Evolutionary conservation across 805 yeast genomes (phyloP).

Genomic region (Metschnikowia vanudenii): DNA sequence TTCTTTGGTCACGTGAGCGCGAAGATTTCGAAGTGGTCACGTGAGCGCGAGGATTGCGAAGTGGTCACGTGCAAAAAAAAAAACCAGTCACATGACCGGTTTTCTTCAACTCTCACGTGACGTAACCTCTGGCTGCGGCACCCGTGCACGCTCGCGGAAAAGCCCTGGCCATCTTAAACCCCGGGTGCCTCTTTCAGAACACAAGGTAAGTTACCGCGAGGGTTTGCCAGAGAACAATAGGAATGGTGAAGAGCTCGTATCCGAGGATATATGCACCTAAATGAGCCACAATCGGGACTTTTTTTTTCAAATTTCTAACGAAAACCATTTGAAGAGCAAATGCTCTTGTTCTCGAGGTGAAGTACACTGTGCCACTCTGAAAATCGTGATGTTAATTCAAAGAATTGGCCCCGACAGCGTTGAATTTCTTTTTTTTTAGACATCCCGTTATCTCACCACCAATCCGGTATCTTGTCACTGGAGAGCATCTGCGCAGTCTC

Average conservation of each 20-base stretch:
- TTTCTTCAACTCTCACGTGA: background rate
- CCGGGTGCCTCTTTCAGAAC: background rate
- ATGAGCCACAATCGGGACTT: no score
- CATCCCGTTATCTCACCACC: background rate
- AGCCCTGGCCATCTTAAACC: background rate
- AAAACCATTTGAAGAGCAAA: no score
- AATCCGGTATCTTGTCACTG: conserved; percentile 6
- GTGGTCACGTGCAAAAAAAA: no score
- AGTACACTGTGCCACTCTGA: no score
- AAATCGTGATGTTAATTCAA: no score
- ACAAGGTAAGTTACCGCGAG: conserved; percentile 4
- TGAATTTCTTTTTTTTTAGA: no score
- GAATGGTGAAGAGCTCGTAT: background rate
- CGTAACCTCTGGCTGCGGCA: background rate
- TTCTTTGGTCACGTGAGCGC: background rate
- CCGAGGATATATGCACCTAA: background rate
- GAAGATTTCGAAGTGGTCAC: no score
- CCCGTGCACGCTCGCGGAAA: conserved; percentile 4
- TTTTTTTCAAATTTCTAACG: no score
- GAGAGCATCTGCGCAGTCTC: conserved; percentile 3
- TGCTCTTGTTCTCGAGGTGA: no score
- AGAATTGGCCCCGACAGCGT: no score
- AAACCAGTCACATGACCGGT: conserved; percentile 1
- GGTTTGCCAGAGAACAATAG: no score
- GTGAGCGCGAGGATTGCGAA: no score